A percentile compares a stretch with the other conserved stretches of the same genome.
phyloP scores from a whole-genome alignment of 2,329 filamentous ascomycete species.

The Exophiala viscosa region DNA sequence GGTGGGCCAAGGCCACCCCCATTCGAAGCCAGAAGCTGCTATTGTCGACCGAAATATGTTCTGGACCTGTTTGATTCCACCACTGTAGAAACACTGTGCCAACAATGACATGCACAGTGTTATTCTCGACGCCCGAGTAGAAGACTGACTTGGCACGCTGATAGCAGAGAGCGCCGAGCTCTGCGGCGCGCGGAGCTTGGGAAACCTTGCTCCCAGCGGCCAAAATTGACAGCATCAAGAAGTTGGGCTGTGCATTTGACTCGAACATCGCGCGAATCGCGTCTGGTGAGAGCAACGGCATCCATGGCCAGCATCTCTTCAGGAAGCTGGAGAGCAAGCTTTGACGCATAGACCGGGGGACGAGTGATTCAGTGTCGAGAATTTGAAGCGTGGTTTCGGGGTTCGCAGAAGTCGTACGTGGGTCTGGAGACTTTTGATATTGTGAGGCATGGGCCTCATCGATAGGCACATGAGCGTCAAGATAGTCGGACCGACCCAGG shows the following conservation, averaged over 20 bases:
- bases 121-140: constrained; percentile 19
- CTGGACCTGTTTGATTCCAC: constrained; percentile 32
- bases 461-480: constrained; percentile 1
- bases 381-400: not conserved
- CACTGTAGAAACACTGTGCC: constrained; percentile 24
- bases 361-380: constrained; percentile 22
- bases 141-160: constrained; percentile 21
- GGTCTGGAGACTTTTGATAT: not conserved
- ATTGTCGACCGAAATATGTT: constrained; percentile 40
- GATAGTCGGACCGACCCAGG: constrained; percentile 4
- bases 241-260: constrained; percentile 25
- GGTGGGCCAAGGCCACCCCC: constrained; percentile 42
- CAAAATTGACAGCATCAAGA: constrained; percentile 18
- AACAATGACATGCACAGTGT: constrained; percentile 19
- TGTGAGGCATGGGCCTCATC: constrained; percentile 3
- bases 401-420: too few relatives aligned
- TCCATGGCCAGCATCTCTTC: constrained; percentile 34
- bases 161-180: constrained; percentile 17
- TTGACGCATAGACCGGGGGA: constrained; percentile 30
- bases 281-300: constrained; percentile 29
- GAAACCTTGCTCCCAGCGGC: constrained; percentile 25
- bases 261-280: constrained; percentile 25
- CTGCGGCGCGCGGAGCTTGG: constrained; percentile 11
- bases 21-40: constrained; percentile 45
- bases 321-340: constrained; percentile 34